Evolutionary conservation across 495 filamentous ascomycete genomes (phyloP).

Genomic region (Penicillium parvum): DNA sequence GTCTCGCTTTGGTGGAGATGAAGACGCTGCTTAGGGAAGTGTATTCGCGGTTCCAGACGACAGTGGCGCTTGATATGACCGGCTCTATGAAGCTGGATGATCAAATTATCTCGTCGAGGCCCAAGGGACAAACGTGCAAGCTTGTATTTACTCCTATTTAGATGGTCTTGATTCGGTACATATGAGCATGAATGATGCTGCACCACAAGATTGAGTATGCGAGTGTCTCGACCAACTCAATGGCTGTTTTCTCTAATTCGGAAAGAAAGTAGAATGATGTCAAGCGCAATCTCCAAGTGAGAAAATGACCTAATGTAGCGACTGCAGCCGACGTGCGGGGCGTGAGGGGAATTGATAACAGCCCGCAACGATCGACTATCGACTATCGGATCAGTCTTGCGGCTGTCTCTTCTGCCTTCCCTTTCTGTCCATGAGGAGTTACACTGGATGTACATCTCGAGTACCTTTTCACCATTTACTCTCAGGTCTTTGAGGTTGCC

Average conservation of each 20-base stretch:
- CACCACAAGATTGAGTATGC: too few species aligned
- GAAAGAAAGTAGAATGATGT: too few species aligned
- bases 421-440: too few species aligned
- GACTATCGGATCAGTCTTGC: not conserved
- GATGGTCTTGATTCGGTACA: not conserved
- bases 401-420: conserved; percentile 15
- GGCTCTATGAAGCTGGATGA: conserved; percentile 52
- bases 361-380: not conserved
- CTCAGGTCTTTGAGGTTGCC: too few species aligned
- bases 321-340: conserved; percentile 18
- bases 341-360: conserved; percentile 22
- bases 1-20: conserved; percentile 64
- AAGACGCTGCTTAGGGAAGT: conserved; percentile 54
- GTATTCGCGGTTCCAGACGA: conserved; percentile 53
- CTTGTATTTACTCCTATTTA: conserved; percentile 36
- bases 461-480: too few species aligned
- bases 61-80: conserved; percentile 48
- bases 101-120: conserved; percentile 57
- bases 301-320: conserved; percentile 1
- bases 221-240: too few species aligned
- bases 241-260: too few species aligned
- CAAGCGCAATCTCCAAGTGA: not conserved
- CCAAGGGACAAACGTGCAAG: conserved; percentile 50
- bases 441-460: too few species aligned
- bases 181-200: too few species aligned